Base-by-base conservation (phyloP, 768 basidiomycete species). In the Flagelloscypha sp. region DNA sequence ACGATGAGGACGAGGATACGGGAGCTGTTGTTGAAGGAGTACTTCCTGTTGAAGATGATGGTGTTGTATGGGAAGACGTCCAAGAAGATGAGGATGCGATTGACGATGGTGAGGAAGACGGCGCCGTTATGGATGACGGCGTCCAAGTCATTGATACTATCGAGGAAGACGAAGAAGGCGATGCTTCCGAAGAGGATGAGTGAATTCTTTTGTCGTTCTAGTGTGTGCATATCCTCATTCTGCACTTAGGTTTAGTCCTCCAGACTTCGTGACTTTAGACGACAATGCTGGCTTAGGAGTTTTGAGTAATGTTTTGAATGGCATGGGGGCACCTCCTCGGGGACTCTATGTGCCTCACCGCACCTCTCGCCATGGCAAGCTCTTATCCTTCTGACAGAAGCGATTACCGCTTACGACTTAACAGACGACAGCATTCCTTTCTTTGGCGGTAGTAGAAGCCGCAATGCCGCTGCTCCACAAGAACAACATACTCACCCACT, bases 401-500 rank as follows among this genome's bases (percentile, higher is more conserved):
- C n/a, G n/a, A n/a, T 39, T 16, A 30, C 36, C 27, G 18, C 15
- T n/a, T 12, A 33, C 12, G 16, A 11, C 18, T 8, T 38, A 72
- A 64, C 47, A 35, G 71, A 73, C 21, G 79, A 81, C 30, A 72
- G 71, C 40, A 40, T 70, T 15, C 72, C 75, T 24, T 61, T 83
- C 21, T 82, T 84, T 44, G 82, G 82, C n/a, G n/a, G n/a, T n/a
- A n/a, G n/a, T 22, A 65, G 81, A 32, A 47, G 70, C 27, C 66
- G 83, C 47, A 71, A 67, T 41, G 54, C 69, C 21, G 52, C 68
- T 7, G 62, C 72, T 16, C 68, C 70, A n/a, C 66, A 74, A 17
- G 84, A 87, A 47, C 65, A 80, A 11, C 81, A 79, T 8, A 77
- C 79, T 0, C 92, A 94, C 50, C 90, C 90, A 5, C 65, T 94